Percentiles rank a stretch among this genome's conserved stretches.
These are phyloP conservation scores for Adiantum capillusveneris DNA, from an alignment of 75 land plant species.

Conservation along the genomic window DNA sequence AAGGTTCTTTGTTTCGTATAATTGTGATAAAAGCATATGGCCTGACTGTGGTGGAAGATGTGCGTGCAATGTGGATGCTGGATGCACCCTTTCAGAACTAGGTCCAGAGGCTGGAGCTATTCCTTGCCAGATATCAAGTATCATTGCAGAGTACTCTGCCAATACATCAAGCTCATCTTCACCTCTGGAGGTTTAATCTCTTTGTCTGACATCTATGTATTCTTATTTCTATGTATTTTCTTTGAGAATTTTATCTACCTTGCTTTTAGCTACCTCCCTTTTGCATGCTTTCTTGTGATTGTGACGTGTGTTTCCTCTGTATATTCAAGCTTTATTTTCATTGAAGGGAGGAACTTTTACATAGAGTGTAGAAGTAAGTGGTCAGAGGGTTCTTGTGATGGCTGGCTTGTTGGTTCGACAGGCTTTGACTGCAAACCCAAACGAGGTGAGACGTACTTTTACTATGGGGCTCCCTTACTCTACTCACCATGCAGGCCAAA, in stretches of 20 bases:
- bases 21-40: conserved; percentile 56
- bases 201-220: no score
- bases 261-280: no score
- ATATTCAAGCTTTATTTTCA: no score
- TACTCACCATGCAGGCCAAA: conserved; percentile 75
- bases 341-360: not conserved
- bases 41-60: conserved; percentile 65
- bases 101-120: conserved; percentile 31
- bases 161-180: conserved; percentile 55
- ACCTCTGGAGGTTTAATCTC: conserved; percentile 45
- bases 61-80: conserved; percentile 58
- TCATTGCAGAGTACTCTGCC: conserved; percentile 70
- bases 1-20: conserved; percentile 79
- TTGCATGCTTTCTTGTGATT: no score
- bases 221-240: no score
- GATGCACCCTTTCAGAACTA: conserved; percentile 63
- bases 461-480: conserved; percentile 84
- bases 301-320: not conserved
- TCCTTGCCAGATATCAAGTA: conserved; percentile 70
- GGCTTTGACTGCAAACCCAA: conserved; percentile 59
- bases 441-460: conserved; percentile 75
- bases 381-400: not conserved
- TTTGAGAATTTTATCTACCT: no score
- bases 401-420: conserved; percentile 13
- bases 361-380: not conserved